Percentiles rank a stretch among this genome's conserved stretches.
phyloP scores from a whole-genome alignment of 2,329 filamentous ascomycete species.

The Coleophoma crateriformis region DNA sequence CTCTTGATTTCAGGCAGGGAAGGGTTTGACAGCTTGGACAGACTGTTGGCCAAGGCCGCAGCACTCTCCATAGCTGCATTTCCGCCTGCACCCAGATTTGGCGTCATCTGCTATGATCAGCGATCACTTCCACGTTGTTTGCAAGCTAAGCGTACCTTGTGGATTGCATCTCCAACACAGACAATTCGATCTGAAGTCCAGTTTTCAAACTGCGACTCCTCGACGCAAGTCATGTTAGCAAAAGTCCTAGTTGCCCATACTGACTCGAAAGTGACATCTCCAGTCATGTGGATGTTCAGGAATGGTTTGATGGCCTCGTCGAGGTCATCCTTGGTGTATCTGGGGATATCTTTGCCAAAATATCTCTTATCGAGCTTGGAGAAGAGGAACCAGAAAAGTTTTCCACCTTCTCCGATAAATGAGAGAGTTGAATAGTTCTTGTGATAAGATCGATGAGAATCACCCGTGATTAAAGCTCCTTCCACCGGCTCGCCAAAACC shows the following conservation, averaged over 20 bases:
- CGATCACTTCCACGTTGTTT: neutral
- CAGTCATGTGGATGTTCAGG: conserved; percentile 5
- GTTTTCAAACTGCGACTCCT: conserved; percentile 9
- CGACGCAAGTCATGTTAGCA: conserved; percentile 4
- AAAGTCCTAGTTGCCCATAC: conserved; percentile 5
- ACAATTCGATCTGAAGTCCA: conserved; percentile 13
- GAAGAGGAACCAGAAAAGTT: conserved; percentile 8
- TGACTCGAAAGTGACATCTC: conserved; percentile 4
- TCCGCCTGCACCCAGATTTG: conserved; percentile 27
- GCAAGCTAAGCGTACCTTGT: conserved; percentile 13
- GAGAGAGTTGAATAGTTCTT: conserved; percentile 4
- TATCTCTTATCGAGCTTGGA: conserved; percentile 10
- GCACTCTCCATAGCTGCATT: conserved; percentile 32
- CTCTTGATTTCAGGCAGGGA: conserved; percentile 1
- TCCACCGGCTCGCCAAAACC: conserved; percentile 2
- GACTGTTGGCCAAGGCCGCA: conserved; percentile 25
- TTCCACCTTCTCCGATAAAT: conserved; percentile 4
- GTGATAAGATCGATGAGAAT: conserved; percentile 5
- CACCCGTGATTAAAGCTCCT: conserved; percentile 1
- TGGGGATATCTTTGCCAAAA: conserved; percentile 7
- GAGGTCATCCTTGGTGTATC: conserved; percentile 6
- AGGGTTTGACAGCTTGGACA: conserved; percentile 8
- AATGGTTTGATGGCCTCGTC: conserved; percentile 6
- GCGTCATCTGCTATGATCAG: conserved; percentile 4
- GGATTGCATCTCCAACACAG: conserved; percentile 11